phyloP scores from a whole-genome alignment of 2,329 filamentous ascomycete genomes.

The Aaosphaeria pasadenensis region DNA sequence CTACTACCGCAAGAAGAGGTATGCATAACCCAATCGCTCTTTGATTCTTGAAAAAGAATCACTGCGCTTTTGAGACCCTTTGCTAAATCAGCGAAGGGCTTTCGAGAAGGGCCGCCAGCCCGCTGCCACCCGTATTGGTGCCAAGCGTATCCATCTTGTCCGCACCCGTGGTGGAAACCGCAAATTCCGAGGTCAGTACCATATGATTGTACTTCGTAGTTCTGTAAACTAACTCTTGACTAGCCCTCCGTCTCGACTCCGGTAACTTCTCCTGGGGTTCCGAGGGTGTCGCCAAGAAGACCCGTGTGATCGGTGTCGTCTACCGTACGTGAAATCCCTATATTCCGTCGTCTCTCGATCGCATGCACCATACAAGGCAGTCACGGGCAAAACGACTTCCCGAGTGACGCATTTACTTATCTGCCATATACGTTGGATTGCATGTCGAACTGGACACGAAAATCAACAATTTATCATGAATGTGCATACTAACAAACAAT shows the following conservation, averaged over 20 bases:
- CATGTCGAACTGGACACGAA: no score
- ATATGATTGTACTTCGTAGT: no score
- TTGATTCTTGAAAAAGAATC: constrained; percentile 60
- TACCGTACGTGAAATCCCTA: constrained; percentile 61
- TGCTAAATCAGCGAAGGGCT: constrained; percentile 71
- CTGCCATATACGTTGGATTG: no score
- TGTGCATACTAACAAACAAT: no score
- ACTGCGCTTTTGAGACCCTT: no score
- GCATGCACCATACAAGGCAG: no score
- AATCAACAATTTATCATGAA: no score
- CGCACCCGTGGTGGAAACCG: constrained; percentile 98
- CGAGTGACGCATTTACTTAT: no score
- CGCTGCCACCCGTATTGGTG: constrained; percentile 98
- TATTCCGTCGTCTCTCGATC: no score
- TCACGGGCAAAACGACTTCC: no score
- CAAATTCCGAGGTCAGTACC: constrained; percentile 76
- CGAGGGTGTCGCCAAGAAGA: constrained; percentile 97
- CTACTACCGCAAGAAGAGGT: constrained; percentile 59
- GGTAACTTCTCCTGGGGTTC: constrained; percentile 99
- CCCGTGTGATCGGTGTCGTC: constrained; percentile 95
- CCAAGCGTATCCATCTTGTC: constrained; percentile 95
- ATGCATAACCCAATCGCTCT: constrained; percentile 58
- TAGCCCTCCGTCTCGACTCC: constrained; percentile 85
- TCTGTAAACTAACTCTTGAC: no score
- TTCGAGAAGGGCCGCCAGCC: constrained; percentile 99